A percentile compares a stretch with the other conserved stretches of the same genome.
Evolutionary conservation across 371 early-diverging fungal species (phyloP).

Genomic region (Smittium mucronatum): DNA sequence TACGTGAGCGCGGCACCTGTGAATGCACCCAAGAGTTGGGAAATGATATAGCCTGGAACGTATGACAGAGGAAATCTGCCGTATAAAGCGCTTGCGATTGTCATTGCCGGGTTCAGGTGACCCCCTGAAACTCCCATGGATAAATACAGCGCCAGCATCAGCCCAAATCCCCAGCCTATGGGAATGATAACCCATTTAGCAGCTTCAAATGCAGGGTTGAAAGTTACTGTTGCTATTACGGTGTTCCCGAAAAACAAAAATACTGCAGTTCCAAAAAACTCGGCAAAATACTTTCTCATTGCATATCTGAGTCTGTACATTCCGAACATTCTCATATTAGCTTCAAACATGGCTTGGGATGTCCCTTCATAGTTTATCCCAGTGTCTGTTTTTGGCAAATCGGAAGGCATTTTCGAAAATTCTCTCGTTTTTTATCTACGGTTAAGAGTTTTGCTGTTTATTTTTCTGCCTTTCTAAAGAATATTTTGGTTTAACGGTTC

Average conservation of each 20-base stretch:
- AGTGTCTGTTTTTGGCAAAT: background rate
- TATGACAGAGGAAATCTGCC: slow-evolving; percentile 51
- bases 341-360: background rate
- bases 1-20: slow-evolving; percentile 47
- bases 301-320: slow-evolving; percentile 16
- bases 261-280: slow-evolving; percentile 66
- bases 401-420: background rate
- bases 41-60: slow-evolving; percentile 44
- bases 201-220: slow-evolving; percentile 15
- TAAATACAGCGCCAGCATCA: slow-evolving; percentile 46
- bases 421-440: too few species aligned
- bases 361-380: background rate
- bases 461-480: too few species aligned
- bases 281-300: slow-evolving; percentile 58
- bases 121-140: slow-evolving; percentile 62
- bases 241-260: slow-evolving; percentile 55
- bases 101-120: slow-evolving; percentile 73
- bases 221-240: slow-evolving; percentile 32
- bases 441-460: too few species aligned
- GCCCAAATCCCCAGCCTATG: slow-evolving; percentile 44
- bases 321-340: background rate
- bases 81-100: slow-evolving; percentile 51
- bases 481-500: too few species aligned
- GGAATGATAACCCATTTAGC: slow-evolving; percentile 29
- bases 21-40: slow-evolving; percentile 62